Evolutionary conservation across 192 early-diverging fungal genomes (phyloP).

Genomic region (Coemansia sp.): DNA sequence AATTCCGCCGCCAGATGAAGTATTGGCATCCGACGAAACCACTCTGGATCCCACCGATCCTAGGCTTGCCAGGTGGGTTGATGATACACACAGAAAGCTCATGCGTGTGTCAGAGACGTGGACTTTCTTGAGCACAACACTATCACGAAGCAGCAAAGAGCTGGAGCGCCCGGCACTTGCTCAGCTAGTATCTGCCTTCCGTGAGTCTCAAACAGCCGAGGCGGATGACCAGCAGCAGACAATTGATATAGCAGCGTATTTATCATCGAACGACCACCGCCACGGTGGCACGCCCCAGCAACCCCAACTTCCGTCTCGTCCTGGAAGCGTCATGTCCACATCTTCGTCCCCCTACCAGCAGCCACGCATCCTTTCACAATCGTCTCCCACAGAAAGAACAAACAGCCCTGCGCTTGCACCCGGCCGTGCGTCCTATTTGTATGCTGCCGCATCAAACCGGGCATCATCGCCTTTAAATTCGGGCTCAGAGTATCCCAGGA

Average conservation of each 20-base stretch:
- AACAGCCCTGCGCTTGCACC: conserved; percentile 18
- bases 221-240: conserved; percentile 11
- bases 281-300: conserved; percentile 1
- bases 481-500: conserved; percentile 11
- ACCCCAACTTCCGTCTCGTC: conserved; percentile 12
- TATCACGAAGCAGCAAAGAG: conserved; percentile 5
- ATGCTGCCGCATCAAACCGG: conserved; percentile 15
- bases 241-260: background rate
- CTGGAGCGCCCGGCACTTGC: conserved; percentile 11
- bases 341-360: conserved; percentile 25
- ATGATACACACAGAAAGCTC: conserved; percentile 22
- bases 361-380: conserved; percentile 8
- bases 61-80: conserved; percentile 17
- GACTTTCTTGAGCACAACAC: conserved; percentile 32
- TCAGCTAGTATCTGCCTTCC: conserved; percentile 33
- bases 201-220: conserved; percentile 14
- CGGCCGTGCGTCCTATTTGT: conserved; percentile 1
- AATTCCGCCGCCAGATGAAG: conserved; percentile 10
- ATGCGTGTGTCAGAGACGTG: conserved; percentile 35
- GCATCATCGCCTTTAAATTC: conserved; percentile 15
- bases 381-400: conserved; percentile 4
- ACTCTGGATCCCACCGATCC: conserved; percentile 14
- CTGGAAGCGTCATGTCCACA: conserved; percentile 19
- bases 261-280: conserved; percentile 1
- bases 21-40: conserved; percentile 2